Evolutionary conservation across 2,329 filamentous ascomycete species (phyloP), one percentile per base, ranked within the genome.

Genomic region (Reticulascus tulasneorum): DNA sequence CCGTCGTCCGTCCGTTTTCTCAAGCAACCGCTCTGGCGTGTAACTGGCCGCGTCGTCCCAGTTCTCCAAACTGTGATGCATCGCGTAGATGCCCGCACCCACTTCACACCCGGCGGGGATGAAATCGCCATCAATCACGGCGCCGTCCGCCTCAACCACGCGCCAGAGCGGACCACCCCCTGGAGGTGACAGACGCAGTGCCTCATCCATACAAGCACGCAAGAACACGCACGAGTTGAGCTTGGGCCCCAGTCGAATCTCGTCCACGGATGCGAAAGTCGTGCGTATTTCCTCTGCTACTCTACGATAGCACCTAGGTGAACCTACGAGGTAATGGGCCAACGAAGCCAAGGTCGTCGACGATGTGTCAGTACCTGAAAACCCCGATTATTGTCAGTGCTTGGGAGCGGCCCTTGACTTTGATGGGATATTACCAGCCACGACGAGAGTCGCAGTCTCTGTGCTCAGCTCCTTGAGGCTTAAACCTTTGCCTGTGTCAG

Each of bases 401-500:
- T n/a, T n/a, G n/a, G n/a, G n/a, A n/a, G n/a, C n/a, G n/a, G n/a
- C n/a, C n/a, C n/a, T n/a, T n/a, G n/a, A n/a, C n/a, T n/a, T n/a
- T n/a, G n/a, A 16, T 23, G 4, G 9, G 20, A 25, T 8, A 26
- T 26, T 35, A 46, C 49, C 49, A 2, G 49, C 48, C 10, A 51
- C 41, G 3, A 52, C 40, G 7, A 73, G 62, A 52, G 43, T 70
- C 60, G 22, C 66, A n/a, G n/a, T n/a, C n/a, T 58, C 45, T 67
- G 63, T 23, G 57, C 64, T 64, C 8, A 71, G 57, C 37, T 71
- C 66, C 8, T 54, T 56, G 0, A 57, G 61, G 10, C 52, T 61
- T 11, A 70, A 58, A 0, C 59, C 59, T 21, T 66, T 58, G 35
- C 63, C 64, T 0, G 65, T 66, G 44, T 68, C 62, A 1, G 66